A percentile compares a stretch with the other conserved stretches of the same genome.
phyloP scores from a whole-genome alignment of 2,329 filamentous ascomycete species.

The Aplosporella prunicola region DNA sequence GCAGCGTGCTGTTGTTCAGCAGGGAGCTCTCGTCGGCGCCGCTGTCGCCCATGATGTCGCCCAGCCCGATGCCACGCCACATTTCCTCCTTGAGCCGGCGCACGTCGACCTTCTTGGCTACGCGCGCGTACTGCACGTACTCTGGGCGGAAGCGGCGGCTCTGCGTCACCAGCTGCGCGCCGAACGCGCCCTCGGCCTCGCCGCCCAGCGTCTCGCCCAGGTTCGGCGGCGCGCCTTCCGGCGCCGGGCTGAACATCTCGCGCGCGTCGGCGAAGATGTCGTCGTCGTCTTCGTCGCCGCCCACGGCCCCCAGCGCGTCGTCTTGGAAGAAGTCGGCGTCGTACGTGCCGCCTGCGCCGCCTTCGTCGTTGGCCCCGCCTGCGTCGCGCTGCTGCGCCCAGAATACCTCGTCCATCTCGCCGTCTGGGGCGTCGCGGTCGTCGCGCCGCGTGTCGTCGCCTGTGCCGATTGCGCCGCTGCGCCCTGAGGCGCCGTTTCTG shows the following conservation, averaged over 20 bases:
- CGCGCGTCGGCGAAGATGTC: conserved; percentile 70
- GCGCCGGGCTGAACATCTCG: conserved; percentile 51
- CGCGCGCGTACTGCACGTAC: conserved; percentile 56
- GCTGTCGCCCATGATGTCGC: too few species aligned
- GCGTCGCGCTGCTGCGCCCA: conserved; percentile 56
- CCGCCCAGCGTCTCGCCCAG: conserved; percentile 43
- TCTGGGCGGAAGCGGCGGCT: conserved; percentile 51
- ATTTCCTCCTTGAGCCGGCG: conserved; percentile 55
- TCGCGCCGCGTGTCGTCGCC: conserved; percentile 18
- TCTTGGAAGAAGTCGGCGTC: conserved; percentile 98
- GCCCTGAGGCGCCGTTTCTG: conserved; percentile 15
- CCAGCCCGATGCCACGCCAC: conserved; percentile 50
- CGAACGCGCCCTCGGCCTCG: conserved; percentile 47
- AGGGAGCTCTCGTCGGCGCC: too few species aligned
- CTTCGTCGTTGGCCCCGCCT: conserved; percentile 43
- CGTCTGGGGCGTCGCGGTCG: conserved; percentile 46
- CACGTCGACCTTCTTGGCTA: conserved; percentile 59
- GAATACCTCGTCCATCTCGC: conserved; percentile 89
- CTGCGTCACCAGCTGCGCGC: conserved; percentile 53
- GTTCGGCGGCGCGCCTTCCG: conserved; percentile 13
- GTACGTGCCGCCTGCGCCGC: conserved; percentile 14
- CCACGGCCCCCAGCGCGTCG: conserved; percentile 61
- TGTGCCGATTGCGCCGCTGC: conserved; percentile 11
- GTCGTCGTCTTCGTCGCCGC: conserved; percentile 56
- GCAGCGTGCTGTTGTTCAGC: conserved; percentile 11